These are phyloP conservation scores for Hygrocybe punicea DNA, from an alignment of 768 basidiomycete species.

Conservation along the genomic window DNA sequence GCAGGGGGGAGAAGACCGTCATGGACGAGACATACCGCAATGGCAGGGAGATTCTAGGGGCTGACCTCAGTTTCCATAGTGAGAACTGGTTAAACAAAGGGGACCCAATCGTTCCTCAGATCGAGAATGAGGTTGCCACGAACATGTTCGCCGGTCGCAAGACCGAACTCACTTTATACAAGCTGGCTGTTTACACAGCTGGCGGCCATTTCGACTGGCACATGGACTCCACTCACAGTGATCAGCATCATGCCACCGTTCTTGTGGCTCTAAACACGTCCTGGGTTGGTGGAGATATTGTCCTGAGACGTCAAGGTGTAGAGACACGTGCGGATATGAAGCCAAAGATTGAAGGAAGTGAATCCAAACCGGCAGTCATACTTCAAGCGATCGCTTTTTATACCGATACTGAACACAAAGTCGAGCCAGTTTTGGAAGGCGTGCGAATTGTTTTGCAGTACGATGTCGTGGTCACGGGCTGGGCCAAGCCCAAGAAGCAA, in stretches of 20 bases:
- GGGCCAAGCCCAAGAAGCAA: too few relatives aligned
- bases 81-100: too few relatives aligned
- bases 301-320: slow-evolving; percentile 11
- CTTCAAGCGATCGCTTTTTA: slow-evolving; percentile 15
- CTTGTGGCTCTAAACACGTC: slow-evolving; percentile 16
- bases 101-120: background rate
- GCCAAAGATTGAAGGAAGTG: background rate
- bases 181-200: slow-evolving; percentile 15
- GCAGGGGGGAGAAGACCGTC: slow-evolving; percentile 16
- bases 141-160: slow-evolving; percentile 4
- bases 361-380: background rate
- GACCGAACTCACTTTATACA: slow-evolving; percentile 11
- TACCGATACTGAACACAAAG: slow-evolving; percentile 19
- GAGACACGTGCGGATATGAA: slow-evolving; percentile 8
- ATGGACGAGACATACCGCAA: slow-evolving; percentile 14
- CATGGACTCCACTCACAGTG: slow-evolving; percentile 17
- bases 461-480: slow-evolving; percentile 5
- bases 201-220: slow-evolving; percentile 24
- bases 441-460: slow-evolving; percentile 18
- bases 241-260: slow-evolving; percentile 18
- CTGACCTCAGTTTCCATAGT: background rate
- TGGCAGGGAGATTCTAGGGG: slow-evolving; percentile 13
- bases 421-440: slow-evolving; percentile 14
- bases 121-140: background rate
- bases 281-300: slow-evolving; percentile 16